A percentile compares a stretch with the other conserved stretches of the same genome.
Evolutionary conservation across 2,329 filamentous ascomycete species (phyloP).

Genomic region (Phoma sp.): DNA sequence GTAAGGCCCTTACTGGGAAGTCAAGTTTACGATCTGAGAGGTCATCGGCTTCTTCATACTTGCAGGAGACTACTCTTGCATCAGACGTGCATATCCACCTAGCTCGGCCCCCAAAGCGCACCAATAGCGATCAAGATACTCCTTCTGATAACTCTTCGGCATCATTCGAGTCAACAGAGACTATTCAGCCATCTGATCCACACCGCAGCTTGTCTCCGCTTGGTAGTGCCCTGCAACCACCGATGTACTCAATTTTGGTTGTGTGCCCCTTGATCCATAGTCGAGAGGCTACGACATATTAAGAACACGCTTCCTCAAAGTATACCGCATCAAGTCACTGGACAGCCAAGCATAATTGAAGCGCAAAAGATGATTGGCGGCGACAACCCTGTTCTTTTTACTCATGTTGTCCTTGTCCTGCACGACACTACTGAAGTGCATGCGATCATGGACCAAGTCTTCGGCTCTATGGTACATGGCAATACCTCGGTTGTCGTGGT

Average conservation of each 20-base stretch:
- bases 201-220: too few relatives aligned
- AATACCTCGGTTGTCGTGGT: constrained; percentile 79
- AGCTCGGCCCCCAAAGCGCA: constrained; percentile 64
- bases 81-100: constrained; percentile 65
- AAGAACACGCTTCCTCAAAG: constrained; percentile 91
- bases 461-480: constrained; percentile 64
- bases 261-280: constrained; percentile 88
- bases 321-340: constrained; percentile 82
- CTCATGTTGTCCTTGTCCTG: constrained; percentile 88
- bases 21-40: constrained; percentile 66
- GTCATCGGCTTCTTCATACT: constrained; percentile 74
- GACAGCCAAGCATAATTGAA: constrained; percentile 73
- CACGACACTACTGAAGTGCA: constrained; percentile 78
- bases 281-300: constrained; percentile 90
- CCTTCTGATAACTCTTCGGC: constrained; percentile 33
- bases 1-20: constrained; percentile 59
- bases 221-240: too few relatives aligned
- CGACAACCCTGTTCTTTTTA: constrained; percentile 76
- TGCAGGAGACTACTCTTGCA: constrained; percentile 54
- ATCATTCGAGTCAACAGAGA: too few relatives aligned
- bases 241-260: constrained; percentile 87
- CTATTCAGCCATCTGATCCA: too few relatives aligned
- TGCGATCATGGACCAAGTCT: constrained; percentile 75
- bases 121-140: constrained; percentile 31
- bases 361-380: constrained; percentile 74